Evolutionary conservation across 768 basidiomycete species (phyloP).

Genomic region (Rhodocollybia butyracea): DNA sequence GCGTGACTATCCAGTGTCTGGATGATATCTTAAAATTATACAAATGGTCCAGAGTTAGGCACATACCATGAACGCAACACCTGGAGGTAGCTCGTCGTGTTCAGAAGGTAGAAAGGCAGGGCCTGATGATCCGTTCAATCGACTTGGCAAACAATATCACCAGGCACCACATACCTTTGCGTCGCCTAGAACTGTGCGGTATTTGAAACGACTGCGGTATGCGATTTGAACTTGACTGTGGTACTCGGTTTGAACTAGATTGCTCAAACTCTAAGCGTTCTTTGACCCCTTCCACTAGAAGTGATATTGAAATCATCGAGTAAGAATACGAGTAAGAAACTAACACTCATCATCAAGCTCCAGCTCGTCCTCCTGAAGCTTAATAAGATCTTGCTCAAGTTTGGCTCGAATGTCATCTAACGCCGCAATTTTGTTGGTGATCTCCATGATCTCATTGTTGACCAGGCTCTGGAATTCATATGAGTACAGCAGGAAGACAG

Average conservation of each 20-base stretch:
- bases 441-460: conserved; percentile 83
- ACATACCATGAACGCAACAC: conserved; percentile 93
- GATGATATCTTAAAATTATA: conserved; percentile 6
- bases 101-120: conserved; percentile 97
- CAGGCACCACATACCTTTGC: conserved; percentile 47
- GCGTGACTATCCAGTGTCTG: conserved; percentile 83
- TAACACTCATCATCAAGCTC: conserved; percentile 95
- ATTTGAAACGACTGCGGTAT: conserved; percentile 40
- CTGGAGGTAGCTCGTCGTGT: conserved; percentile 91
- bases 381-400: conserved; percentile 79
- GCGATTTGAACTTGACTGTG: conserved; percentile 30
- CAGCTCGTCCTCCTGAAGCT: conserved; percentile 90
- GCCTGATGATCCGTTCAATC: conserved; percentile 40
- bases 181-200: conserved; percentile 61
- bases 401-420: conserved; percentile 78
- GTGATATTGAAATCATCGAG: conserved; percentile 7
- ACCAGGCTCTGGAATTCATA: conserved; percentile 63
- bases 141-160: neutral
- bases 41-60: neutral
- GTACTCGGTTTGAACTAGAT: conserved; percentile 17
- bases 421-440: conserved; percentile 85
- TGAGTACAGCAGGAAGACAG: conserved; percentile 9
- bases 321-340: conserved; percentile 24
- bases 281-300: conserved; percentile 81
- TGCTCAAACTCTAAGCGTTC: conserved; percentile 79